phyloP scores from a whole-genome alignment of 129 eudicot genomes.

The Tanacetum coccineum region DNA sequence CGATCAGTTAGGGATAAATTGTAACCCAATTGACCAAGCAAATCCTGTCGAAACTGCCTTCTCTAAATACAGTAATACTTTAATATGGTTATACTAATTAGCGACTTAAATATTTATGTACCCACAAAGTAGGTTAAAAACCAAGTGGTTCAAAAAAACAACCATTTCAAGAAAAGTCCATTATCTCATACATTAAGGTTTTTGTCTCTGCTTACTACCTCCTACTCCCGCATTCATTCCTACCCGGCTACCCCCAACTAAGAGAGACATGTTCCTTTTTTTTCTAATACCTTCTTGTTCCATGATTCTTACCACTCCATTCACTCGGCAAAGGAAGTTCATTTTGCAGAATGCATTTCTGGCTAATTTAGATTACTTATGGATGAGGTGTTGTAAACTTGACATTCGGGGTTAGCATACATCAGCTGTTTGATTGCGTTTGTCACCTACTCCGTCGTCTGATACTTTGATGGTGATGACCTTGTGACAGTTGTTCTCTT shows the following conservation, averaged over 20 bases:
- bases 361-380: conserved; percentile 14
- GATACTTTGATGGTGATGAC: conserved; percentile 35
- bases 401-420: conserved; percentile 11
- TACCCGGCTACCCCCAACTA: conserved; percentile 12
- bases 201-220: conserved; percentile 18
- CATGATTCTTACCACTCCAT: conserved; percentile 1
- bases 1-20: not conserved
- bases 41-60: not conserved
- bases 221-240: conserved; percentile 15
- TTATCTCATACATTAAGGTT: conserved; percentile 25
- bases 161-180: conserved; percentile 18
- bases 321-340: not conserved
- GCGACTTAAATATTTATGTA: conserved; percentile 18
- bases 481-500: conserved; percentile 30
- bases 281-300: conserved; percentile 19
- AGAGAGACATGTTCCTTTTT: conserved; percentile 18
- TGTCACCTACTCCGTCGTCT: conserved; percentile 32
- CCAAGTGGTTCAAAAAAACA: conserved; percentile 21
- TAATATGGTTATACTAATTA: conserved; percentile 7
- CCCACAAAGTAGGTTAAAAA: conserved; percentile 19
- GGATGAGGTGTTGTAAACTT: conserved; percentile 17
- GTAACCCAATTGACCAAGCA: not conserved
- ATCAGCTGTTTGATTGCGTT: conserved; percentile 25
- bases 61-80: not conserved
- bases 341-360: conserved; percentile 11